phyloP scores from a whole-genome alignment of 768 basidiomycete species.

The Xerocomellus amylosporus region DNA sequence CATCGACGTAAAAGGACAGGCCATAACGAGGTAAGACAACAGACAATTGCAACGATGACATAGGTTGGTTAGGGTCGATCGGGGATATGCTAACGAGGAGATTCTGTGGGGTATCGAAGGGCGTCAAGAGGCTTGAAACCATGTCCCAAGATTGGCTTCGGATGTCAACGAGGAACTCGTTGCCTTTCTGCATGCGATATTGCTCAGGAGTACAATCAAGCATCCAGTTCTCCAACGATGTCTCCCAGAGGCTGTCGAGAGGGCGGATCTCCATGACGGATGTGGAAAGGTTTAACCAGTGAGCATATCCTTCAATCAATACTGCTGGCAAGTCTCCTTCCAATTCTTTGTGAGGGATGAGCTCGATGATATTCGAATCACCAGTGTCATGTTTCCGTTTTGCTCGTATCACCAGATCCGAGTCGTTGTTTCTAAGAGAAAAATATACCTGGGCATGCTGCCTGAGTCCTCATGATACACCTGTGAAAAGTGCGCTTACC shows the following conservation, averaged over 20 bases:
- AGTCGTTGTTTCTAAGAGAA: constrained; percentile 3
- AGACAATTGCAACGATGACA: constrained; percentile 14
- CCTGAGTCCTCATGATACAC: background rate
- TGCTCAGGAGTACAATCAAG: constrained; percentile 11
- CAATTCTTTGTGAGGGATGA: constrained; percentile 26
- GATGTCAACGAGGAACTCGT: constrained; percentile 24
- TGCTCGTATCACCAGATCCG: constrained; percentile 21
- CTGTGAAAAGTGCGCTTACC: constrained; percentile 11
- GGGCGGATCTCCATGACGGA: constrained; percentile 29
- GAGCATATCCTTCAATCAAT: constrained; percentile 23
- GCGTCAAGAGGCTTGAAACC: constrained; percentile 24
- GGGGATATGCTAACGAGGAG: constrained; percentile 20
- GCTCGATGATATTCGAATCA: constrained; percentile 9
- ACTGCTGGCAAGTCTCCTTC: constrained; percentile 25
- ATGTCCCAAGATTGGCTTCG: constrained; percentile 27
- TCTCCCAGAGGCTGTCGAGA: constrained; percentile 23
- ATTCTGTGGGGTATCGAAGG: constrained; percentile 23
- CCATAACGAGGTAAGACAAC: constrained; percentile 40
- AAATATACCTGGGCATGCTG: constrained; percentile 21
- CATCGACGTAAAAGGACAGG: constrained; percentile 40
- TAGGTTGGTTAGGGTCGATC: background rate
- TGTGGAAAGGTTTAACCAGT: constrained; percentile 32
- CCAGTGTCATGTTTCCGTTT: background rate
- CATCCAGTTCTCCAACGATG: constrained; percentile 27
- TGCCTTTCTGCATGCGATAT: constrained; percentile 8